Base-by-base conservation (phyloP, 1,139 yeast genomes). In the Zygosaccharomyces sapae region DNA sequence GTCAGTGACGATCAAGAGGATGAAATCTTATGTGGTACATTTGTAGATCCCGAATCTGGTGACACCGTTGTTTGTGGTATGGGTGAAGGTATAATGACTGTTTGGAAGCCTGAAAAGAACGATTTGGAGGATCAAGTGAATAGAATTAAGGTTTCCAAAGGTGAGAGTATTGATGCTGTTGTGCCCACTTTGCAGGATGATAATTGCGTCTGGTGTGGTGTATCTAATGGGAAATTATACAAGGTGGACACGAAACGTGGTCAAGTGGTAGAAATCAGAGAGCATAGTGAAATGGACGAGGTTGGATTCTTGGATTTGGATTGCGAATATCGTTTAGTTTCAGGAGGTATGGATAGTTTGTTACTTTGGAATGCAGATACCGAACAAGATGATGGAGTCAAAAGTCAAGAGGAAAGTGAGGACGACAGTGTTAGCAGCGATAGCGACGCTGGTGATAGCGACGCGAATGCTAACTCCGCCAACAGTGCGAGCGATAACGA, bases 1-100 rank as follows among this genome's bases (percentile, higher is more conserved):
- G 71, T 78, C 1, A 81, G 80, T 31, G 97, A 89, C 55, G 92
- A 89, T 61, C 98, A 92, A 68, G 96, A 86, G 55, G 97, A 92
- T 61, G 98, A 92, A 63, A 71, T 92, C 29, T 68, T 90, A 43
- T 75, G 92, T 42, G 85, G 89, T 64, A 73, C 87, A 42, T 83
- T 77, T 68, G 77, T 83, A 0, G 86, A 83, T 53, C 80, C 77
- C n/a, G 72, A 74, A 20, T 77, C 76, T 33, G 83, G 79, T 50
- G 88, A 83, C 38, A 81, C 81, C 2, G 72, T 83, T 18, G 86
- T 85, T 0, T 81, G 90, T 58, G 90, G 89, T 42, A 90, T 89
- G 81, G 90, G 95, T 2, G 95, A 86, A 63, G 97, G 97, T 2
- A 78, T 88, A n/a, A 75, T 88, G 5, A 88, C 97, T 0, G 73